A percentile compares a stretch with the other conserved stretches of the same genome.
phyloP scores from a whole-genome alignment of 1,139 yeast genomes.

The Nakaseomyces uthaithaninus region DNA sequence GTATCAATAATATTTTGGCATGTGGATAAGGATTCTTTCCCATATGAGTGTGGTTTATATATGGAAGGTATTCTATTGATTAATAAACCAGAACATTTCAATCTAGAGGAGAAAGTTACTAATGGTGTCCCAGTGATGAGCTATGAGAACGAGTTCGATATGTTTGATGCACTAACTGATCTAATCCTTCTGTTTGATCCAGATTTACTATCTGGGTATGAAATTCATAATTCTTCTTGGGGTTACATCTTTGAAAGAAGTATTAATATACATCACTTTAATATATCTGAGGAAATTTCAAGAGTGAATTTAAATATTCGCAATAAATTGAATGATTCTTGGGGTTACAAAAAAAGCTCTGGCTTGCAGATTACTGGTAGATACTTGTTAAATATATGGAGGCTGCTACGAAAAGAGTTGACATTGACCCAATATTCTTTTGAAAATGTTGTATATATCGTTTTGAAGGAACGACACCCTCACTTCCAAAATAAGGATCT shows the following conservation, averaged over 20 bases:
- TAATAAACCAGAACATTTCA: constrained; percentile 5
- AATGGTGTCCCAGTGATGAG: constrained; percentile 21
- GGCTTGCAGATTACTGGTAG: constrained; percentile 65
- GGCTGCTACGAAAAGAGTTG: constrained; percentile 56
- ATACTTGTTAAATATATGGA: constrained; percentile 79
- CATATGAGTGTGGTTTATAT: constrained; percentile 29
- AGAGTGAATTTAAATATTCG: constrained; percentile 43
- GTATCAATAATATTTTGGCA: constrained; percentile 57
- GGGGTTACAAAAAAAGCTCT: constrained; percentile 81
- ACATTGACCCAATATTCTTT: constrained; percentile 60
- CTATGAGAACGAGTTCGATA: constrained; percentile 45
- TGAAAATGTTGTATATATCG: constrained; percentile 65
- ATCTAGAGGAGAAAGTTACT: constrained; percentile 13
- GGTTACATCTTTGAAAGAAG: constrained; percentile 76
- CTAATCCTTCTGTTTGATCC: constrained; percentile 69
- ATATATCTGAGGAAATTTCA: constrained; percentile 46
- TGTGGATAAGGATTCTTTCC: constrained; percentile 41
- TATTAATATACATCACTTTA: constrained; percentile 39
- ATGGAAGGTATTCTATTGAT: constrained; percentile 35
- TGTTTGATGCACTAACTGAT: constrained; percentile 48
- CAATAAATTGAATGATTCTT: constrained; percentile 57
- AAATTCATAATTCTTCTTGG: constrained; percentile 76
- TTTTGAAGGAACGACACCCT: constrained; percentile 63
- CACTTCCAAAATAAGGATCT: constrained; percentile 45
- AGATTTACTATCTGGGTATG: constrained; percentile 81